phyloP scores from a whole-genome alignment of 192 early-diverging fungal species.

The Entophlyctis luteolus region DNA sequence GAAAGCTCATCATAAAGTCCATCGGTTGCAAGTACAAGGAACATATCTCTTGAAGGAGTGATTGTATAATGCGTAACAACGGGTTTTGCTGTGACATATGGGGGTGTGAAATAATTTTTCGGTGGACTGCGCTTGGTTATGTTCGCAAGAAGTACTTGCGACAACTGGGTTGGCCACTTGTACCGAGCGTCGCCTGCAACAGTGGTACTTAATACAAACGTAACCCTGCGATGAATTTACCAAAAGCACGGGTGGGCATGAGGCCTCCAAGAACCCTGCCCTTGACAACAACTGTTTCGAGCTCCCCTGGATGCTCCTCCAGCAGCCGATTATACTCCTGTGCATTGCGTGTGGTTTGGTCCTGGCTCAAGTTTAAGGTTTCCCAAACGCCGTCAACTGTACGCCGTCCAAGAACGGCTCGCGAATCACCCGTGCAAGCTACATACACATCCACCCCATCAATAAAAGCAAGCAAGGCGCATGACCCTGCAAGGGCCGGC shows the following conservation, averaged over 20 bases:
- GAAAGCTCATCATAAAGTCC: conserved; percentile 48
- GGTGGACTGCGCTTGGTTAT: conserved; percentile 7
- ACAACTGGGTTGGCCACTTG: conserved; percentile 39
- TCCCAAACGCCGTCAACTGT: not conserved
- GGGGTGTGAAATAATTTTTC: conserved; percentile 17
- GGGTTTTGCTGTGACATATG: conserved; percentile 51
- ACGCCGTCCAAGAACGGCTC: conserved; percentile 42
- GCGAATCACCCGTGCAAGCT: conserved; percentile 47
- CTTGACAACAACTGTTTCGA: conserved; percentile 37
- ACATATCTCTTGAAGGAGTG: conserved; percentile 37
- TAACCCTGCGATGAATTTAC: conserved; percentile 20
- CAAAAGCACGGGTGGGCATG: conserved; percentile 53
- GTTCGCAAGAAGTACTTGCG: not conserved
- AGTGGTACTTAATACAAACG: too few relatives aligned
- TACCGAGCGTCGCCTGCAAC: conserved; percentile 41
- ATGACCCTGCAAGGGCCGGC: conserved; percentile 43
- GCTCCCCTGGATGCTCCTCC: conserved; percentile 47
- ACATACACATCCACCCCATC: conserved; percentile 43
- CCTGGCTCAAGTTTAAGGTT: not conserved
- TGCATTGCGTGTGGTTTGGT: conserved; percentile 1
- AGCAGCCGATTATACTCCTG: conserved; percentile 39
- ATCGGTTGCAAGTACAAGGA: conserved; percentile 51
- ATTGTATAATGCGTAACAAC: conserved; percentile 40
- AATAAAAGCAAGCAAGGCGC: conserved; percentile 46
- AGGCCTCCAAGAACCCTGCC: conserved; percentile 47